phyloP scores from a whole-genome alignment of 2,329 filamentous ascomycete species.

The Pleurostoma richardsiae region DNA sequence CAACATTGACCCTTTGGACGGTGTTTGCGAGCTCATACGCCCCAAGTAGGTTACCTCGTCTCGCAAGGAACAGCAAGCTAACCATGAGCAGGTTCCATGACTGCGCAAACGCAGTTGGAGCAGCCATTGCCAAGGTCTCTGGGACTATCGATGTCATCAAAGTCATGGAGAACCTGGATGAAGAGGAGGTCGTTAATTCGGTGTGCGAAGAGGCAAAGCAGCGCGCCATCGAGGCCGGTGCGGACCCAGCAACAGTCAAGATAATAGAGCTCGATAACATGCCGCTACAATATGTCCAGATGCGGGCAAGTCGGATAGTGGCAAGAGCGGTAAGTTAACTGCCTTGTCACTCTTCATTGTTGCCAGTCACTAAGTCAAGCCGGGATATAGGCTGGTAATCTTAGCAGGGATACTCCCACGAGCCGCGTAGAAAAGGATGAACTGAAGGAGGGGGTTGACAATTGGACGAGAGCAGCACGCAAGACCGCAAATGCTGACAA shows the following conservation, averaged over 20 bases:
- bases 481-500: neutral
- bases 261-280: slow-evolving; percentile 49
- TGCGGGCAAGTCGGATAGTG: neutral
- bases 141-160: slow-evolving; percentile 46
- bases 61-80: slow-evolving; percentile 50
- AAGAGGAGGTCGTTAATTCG: slow-evolving; percentile 19
- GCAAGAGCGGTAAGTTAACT: neutral
- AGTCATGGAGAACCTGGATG: slow-evolving; percentile 35
- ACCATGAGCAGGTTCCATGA: slow-evolving; percentile 51
- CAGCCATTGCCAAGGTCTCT: slow-evolving; percentile 56
- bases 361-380: neutral
- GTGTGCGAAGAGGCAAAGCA: slow-evolving; percentile 35
- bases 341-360: neutral
- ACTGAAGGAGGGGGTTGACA: neutral
- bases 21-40: slow-evolving; percentile 29
- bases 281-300: slow-evolving; percentile 45
- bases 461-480: neutral
- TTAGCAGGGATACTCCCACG: neutral
- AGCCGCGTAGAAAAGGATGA: neutral
- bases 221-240: slow-evolving; percentile 39
- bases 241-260: slow-evolving; percentile 33
- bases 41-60: slow-evolving; percentile 15
- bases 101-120: slow-evolving; percentile 62
- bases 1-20: slow-evolving; percentile 35
- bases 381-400: neutral